Percentiles rank a stretch among this genome's conserved stretches.
phyloP scores from a whole-genome alignment of 2,329 filamentous ascomycete species.

The Aspergillus japonicus region DNA sequence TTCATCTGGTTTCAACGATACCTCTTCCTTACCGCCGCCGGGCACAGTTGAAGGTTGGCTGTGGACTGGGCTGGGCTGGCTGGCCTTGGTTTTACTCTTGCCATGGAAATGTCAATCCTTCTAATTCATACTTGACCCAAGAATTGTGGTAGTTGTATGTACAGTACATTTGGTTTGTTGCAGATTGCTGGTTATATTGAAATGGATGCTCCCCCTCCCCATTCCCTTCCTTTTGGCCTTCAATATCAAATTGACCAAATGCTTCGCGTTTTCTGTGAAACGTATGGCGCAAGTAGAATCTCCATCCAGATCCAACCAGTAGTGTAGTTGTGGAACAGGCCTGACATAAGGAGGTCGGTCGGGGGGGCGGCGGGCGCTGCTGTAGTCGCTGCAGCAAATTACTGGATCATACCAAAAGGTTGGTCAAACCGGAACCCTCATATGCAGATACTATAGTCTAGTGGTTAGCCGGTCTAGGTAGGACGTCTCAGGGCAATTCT shows the following conservation, averaged over 20 bases:
- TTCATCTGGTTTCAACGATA: conserved; percentile 19
- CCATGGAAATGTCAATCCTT: neutral
- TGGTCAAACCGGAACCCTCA: conserved; percentile 7
- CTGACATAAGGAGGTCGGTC: neutral
- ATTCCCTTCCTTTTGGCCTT: neutral
- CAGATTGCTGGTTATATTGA: neutral
- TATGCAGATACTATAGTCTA: neutral
- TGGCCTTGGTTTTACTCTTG: neutral
- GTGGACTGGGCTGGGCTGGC: conserved; percentile 3
- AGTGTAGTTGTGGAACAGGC: neutral
- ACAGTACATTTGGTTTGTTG: neutral
- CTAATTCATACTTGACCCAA: neutral
- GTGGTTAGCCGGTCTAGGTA: neutral
- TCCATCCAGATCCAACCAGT: neutral
- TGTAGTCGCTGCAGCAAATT: conserved; percentile 11
- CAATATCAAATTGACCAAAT: neutral
- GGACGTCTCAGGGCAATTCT: conserved; percentile 2
- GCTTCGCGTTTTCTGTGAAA: conserved; percentile 14
- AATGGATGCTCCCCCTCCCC: neutral
- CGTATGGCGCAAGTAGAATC: conserved; percentile 2
- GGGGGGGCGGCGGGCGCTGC: conserved; percentile 5
- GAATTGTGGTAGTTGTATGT: neutral
- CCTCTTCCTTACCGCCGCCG: conserved; percentile 8
- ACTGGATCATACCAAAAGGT: conserved; percentile 17
- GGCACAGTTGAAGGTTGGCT: neutral